Percentiles rank a stretch among this genome's conserved stretches.
These are phyloP conservation scores for Yamadazyma nakazawae DNA, from an alignment of 805 yeast genomes.

Conservation along the genomic window DNA sequence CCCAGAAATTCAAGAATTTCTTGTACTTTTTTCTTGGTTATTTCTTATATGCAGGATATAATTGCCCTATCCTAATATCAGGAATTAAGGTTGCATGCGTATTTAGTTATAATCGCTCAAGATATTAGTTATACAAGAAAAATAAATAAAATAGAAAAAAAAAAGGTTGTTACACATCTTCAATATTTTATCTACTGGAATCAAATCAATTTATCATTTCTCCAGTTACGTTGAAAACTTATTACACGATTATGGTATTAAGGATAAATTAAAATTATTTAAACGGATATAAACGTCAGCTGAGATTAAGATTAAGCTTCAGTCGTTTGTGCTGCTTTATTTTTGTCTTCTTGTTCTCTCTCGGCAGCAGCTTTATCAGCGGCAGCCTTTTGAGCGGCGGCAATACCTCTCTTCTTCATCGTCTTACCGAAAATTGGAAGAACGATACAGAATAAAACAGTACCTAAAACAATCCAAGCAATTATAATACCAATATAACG, in stretches of 20 bases:
- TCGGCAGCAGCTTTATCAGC: conserved; percentile 5
- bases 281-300: too few relatives aligned
- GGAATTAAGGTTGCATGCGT: too few relatives aligned
- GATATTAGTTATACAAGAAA: too few relatives aligned
- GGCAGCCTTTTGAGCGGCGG: conserved; percentile 5
- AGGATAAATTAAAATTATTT: too few relatives aligned
- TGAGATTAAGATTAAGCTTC: neutral
- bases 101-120: too few relatives aligned
- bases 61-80: neutral
- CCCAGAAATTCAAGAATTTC: conserved; percentile 1
- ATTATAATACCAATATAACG: conserved; percentile 55
- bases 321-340: neutral
- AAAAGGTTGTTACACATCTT: too few relatives aligned
- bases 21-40: conserved; percentile 2
- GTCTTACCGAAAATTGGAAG: conserved; percentile 38
- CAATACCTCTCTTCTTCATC: conserved; percentile 28
- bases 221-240: too few relatives aligned
- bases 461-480: conserved; percentile 58
- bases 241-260: too few relatives aligned
- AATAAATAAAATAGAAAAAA: too few relatives aligned
- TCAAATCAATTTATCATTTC: too few relatives aligned
- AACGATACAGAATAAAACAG: conserved; percentile 42
- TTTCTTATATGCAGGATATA: neutral
- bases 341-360: neutral
- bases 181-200: too few relatives aligned